These are phyloP conservation scores for Huntiella savannae DNA, from an alignment of 2,329 filamentous ascomycete species.

Conservation along the genomic window DNA sequence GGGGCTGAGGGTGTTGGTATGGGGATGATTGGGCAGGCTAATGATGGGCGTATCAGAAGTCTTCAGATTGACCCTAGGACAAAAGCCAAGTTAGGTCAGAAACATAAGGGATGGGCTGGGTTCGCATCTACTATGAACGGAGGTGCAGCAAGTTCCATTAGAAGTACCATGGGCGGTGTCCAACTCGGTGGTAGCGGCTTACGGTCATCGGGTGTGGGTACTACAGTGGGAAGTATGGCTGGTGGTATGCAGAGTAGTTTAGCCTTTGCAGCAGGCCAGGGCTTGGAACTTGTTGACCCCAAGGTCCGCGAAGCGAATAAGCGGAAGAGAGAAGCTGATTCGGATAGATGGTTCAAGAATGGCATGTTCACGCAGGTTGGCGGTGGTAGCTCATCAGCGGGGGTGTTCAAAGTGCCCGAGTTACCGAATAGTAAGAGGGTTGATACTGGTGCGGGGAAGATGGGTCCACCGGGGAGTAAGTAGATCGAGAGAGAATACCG, in stretches of 20 bases:
- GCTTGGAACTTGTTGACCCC: constrained; percentile 84
- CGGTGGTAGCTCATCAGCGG: constrained; percentile 18
- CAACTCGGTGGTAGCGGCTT: constrained; percentile 44
- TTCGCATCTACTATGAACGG: constrained; percentile 66
- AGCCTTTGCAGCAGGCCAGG: constrained; percentile 86
- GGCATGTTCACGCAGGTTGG: constrained; percentile 90
- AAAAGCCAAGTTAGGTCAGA: constrained; percentile 78
- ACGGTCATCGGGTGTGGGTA: constrained; percentile 64
- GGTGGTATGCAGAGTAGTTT: constrained; percentile 68
- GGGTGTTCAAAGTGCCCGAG: constrained; percentile 66
- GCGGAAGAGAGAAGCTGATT: constrained; percentile 80
- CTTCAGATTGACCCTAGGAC: constrained; percentile 86
- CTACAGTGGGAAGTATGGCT: constrained; percentile 33
- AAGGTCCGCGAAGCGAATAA: constrained; percentile 75
- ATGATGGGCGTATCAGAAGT: constrained; percentile 74
- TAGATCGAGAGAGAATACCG: background rate
- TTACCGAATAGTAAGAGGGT: constrained; percentile 57
- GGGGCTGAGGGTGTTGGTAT: constrained; percentile 77
- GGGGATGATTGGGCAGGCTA: constrained; percentile 83
- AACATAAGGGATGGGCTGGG: constrained; percentile 87
- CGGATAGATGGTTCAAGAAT: constrained; percentile 91
- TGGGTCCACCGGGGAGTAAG: constrained; percentile 19
- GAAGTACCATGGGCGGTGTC: constrained; percentile 17
- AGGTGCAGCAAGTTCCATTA: constrained; percentile 53
- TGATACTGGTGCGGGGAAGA: constrained; percentile 42